Evolutionary conservation across 805 yeast genomes (phyloP).

Genomic region (Jamesozyma spencerorum): DNA sequence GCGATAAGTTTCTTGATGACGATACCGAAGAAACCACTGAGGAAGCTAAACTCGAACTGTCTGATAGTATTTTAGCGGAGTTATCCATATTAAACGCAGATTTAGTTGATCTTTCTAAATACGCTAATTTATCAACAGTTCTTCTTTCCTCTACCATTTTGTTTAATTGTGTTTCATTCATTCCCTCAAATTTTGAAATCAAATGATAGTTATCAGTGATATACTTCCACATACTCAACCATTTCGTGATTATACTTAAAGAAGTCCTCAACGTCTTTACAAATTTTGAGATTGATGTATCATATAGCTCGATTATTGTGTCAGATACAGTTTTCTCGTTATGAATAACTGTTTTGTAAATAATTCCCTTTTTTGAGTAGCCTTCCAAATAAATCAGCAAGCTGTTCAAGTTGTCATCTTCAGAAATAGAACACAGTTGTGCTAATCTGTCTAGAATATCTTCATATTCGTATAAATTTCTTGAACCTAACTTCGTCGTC

Average conservation of each 20-base stretch:
- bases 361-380: conserved; percentile 3
- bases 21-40: conserved; percentile 1
- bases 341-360: background rate
- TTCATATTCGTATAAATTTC: conserved; percentile 21
- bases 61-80: background rate
- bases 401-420: background rate
- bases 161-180: conserved; percentile 11
- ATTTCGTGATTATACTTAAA: conserved; percentile 9
- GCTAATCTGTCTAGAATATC: conserved; percentile 15
- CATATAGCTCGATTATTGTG: conserved; percentile 13
- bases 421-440: conserved; percentile 6
- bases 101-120: conserved; percentile 9
- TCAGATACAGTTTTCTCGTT: background rate
- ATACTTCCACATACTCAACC: conserved; percentile 19
- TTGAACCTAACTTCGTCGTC: conserved; percentile 13
- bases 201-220: conserved; percentile 14
- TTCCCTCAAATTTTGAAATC: conserved; percentile 7
- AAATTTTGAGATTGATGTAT: conserved; percentile 10
- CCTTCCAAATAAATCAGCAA: background rate
- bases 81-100: background rate
- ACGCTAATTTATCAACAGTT: conserved; percentile 20
- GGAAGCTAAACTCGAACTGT: background rate
- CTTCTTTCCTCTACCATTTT: conserved; percentile 23
- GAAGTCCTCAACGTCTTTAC: conserved; percentile 11
- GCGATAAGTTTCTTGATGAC: conserved; percentile 1